phyloP scores from a whole-genome alignment of 2,329 filamentous ascomycete genomes.

The Coniochaeta prunicola region DNA sequence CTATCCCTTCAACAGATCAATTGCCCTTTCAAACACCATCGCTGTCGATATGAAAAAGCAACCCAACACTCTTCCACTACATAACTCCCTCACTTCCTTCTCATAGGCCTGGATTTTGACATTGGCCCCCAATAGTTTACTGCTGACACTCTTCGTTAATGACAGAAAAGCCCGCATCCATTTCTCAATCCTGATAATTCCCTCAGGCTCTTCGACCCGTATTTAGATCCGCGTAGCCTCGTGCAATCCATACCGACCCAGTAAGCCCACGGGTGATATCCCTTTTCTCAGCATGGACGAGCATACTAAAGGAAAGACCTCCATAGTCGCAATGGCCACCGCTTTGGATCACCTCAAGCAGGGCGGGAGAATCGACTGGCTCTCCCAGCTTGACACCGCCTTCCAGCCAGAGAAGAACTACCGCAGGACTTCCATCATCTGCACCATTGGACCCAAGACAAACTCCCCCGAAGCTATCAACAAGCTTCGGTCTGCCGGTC shows the following conservation, averaged over 20 bases:
- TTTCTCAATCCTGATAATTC: not conserved
- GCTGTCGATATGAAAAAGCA: not conserved
- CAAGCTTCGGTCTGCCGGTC: conserved; percentile 77
- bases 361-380: conserved; percentile 62
- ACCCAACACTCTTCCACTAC: not conserved
- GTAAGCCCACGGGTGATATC: not conserved
- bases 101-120: not conserved
- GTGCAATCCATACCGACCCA: not conserved
- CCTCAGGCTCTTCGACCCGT: not conserved
- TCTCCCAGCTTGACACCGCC: conserved; percentile 75
- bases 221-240: not conserved
- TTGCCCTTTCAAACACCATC: not conserved
- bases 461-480: conserved; percentile 98
- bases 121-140: not conserved
- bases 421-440: conserved; percentile 95
- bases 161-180: not conserved
- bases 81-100: not conserved
- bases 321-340: conserved; percentile 44
- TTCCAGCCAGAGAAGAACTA: conserved; percentile 82
- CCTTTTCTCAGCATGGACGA: not conserved
- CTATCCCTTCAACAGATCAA: not conserved
- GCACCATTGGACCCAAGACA: conserved; percentile 98
- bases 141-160: not conserved
- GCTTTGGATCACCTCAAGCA: conserved; percentile 82
- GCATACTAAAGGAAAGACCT: not conserved